These are phyloP conservation scores for Hygrophila difformis DNA, from an alignment of 257 asterid species.

Conservation along the genomic window DNA sequence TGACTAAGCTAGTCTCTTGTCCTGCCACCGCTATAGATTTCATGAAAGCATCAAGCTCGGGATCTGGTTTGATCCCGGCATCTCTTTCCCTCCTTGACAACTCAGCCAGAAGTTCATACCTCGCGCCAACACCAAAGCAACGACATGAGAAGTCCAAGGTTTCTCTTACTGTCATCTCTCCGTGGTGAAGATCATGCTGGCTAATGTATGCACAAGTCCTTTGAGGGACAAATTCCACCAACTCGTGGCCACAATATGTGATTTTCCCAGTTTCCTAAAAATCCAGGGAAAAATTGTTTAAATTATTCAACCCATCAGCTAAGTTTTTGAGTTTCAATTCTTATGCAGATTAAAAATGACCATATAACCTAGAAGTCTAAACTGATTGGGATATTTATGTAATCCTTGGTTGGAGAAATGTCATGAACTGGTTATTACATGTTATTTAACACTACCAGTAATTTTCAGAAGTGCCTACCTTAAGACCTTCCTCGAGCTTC, in stretches of 20 bases:
- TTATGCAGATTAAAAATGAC: too few species aligned
- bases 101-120: constrained; percentile 78
- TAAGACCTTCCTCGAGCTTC: constrained; percentile 45
- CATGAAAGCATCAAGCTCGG: constrained; percentile 76
- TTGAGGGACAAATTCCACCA: constrained; percentile 75
- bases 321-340: not conserved
- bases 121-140: constrained; percentile 85
- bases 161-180: constrained; percentile 92
- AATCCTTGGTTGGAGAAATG: too few species aligned
- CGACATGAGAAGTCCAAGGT: constrained; percentile 81
- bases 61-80: constrained; percentile 83
- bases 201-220: constrained; percentile 85
- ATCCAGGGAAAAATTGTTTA: too few species aligned
- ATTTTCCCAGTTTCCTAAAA: constrained; percentile 10
- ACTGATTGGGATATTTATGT: too few species aligned
- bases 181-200: constrained; percentile 87
- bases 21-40: constrained; percentile 26
- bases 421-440: too few species aligned
- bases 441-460: not conserved
- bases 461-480: constrained; percentile 22
- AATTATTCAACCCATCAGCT: too few species aligned
- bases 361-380: too few species aligned
- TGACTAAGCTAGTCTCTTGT: constrained; percentile 79
- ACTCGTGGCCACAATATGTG: constrained; percentile 83
- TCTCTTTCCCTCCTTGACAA: constrained; percentile 71